Conservation (phyloP, 371 early-diverging fungal species). For the Syncephalastrum monosporum region DNA sequence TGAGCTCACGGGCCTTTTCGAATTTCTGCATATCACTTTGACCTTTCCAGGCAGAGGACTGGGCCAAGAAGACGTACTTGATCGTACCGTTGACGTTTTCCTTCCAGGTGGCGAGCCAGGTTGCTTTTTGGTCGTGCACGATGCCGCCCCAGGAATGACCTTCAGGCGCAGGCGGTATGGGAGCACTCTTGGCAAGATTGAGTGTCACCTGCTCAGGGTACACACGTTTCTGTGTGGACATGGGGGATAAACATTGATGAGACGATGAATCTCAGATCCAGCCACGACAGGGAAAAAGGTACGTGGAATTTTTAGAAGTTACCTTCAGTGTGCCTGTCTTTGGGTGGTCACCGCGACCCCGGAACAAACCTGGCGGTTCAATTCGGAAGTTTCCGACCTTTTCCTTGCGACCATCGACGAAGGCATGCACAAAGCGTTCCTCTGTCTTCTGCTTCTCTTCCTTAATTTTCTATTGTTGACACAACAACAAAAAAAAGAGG, state of each 20-base stretch:
- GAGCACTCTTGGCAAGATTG: conserved; percentile 81
- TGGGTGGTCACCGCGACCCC: conserved; percentile 96
- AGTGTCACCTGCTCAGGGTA: conserved; percentile 91
- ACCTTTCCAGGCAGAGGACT: conserved; percentile 91
- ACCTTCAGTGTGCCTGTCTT: conserved; percentile 92
- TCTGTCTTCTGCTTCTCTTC: conserved; percentile 74
- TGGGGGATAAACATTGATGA: neutral
- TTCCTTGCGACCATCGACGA: conserved; percentile 90
- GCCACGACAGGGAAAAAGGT: no score
- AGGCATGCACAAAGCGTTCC: conserved; percentile 72
- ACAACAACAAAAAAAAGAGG: conserved; percentile 3
- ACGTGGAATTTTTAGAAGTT: neutral
- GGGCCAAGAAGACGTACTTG: conserved; percentile 95
- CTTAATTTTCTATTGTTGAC: conserved; percentile 50
- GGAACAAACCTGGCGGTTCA: conserved; percentile 96
- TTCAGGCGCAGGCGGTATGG: conserved; percentile 80
- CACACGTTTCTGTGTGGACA: conserved; percentile 66
- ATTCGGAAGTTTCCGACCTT: conserved; percentile 97
- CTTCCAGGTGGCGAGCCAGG: conserved; percentile 98
- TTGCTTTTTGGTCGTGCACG: conserved; percentile 88
- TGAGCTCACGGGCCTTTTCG: conserved; percentile 91
- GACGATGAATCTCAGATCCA: no score
- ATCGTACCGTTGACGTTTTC: conserved; percentile 89
- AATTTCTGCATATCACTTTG: conserved; percentile 95
- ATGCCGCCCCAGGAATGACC: conserved; percentile 91